Evolutionary conservation across 805 yeast genomes (phyloP).

Genomic region (Candida koratica): DNA sequence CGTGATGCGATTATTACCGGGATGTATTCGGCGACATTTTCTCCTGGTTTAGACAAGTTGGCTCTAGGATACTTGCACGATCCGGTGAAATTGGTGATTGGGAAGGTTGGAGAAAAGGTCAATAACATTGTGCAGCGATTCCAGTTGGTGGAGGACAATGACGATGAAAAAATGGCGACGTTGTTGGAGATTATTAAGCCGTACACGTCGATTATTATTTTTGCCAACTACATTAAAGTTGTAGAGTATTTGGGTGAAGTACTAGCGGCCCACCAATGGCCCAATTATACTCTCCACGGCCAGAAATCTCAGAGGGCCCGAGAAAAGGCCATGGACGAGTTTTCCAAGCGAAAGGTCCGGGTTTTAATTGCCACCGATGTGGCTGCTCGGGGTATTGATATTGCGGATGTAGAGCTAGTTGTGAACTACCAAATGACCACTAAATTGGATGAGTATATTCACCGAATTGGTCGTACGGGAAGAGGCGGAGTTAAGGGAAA

Average conservation of each 20-base stretch:
- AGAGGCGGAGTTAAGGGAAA: conserved; percentile 83
- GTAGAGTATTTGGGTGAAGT: conserved; percentile 65
- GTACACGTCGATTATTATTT: conserved; percentile 67
- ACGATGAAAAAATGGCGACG: conserved; percentile 38
- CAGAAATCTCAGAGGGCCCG: conserved; percentile 81
- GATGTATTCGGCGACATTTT: conserved; percentile 96
- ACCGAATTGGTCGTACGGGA: conserved; percentile 95
- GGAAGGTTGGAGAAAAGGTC: conserved; percentile 60
- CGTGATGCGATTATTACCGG: conserved; percentile 55
- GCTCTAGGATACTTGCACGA: conserved; percentile 56
- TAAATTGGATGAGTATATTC: conserved; percentile 78
- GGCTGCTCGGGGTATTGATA: conserved; percentile 94
- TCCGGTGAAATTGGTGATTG: conserved; percentile 66
- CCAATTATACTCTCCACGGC: conserved; percentile 67
- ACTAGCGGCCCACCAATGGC: conserved; percentile 42
- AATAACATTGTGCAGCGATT: conserved; percentile 71
- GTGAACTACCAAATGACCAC: conserved; percentile 82
- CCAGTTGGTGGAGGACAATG: conserved; percentile 32
- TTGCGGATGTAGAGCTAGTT: conserved; percentile 81
- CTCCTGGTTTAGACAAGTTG: conserved; percentile 63
- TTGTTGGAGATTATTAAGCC: conserved; percentile 35
- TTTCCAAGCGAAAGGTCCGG: conserved; percentile 53
- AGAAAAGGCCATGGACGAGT: conserved; percentile 64
- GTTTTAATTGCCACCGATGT: conserved; percentile 88
- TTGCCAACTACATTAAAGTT: conserved; percentile 70